phyloP scores from a whole-genome alignment of 257 asterid species.

The Gentiana straminea region DNA sequence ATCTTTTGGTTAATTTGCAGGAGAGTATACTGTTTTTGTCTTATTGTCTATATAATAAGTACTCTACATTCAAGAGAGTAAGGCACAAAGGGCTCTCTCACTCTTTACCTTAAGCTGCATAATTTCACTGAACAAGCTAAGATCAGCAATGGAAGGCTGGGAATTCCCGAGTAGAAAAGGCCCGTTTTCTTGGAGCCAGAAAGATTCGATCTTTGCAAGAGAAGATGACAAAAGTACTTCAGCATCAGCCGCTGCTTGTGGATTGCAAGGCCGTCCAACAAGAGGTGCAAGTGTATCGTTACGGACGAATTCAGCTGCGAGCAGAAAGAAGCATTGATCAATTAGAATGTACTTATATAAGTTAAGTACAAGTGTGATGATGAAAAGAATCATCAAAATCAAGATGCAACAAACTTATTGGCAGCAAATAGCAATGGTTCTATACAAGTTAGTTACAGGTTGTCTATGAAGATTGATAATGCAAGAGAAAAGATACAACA shows the following conservation, averaged over 20 bases:
- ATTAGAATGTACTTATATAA: constrained; percentile 4
- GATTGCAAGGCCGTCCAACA: constrained; percentile 53
- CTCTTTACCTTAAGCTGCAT: constrained; percentile 78
- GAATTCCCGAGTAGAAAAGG: constrained; percentile 61
- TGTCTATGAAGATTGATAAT: background rate
- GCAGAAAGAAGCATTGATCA: constrained; percentile 7
- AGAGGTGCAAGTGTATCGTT: constrained; percentile 51
- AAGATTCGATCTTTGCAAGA: constrained; percentile 47
- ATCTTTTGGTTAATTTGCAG: too few relatives aligned
- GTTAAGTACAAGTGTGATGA: too few relatives aligned
- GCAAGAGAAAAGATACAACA: constrained; percentile 13
- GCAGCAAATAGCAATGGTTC: too few relatives aligned
- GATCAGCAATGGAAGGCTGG: constrained; percentile 88
- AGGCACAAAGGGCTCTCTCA: too few relatives aligned
- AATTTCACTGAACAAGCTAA: constrained; percentile 76
- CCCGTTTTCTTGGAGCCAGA: constrained; percentile 71
- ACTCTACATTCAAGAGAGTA: too few relatives aligned
- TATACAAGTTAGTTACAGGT: background rate
- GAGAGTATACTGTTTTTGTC: too few relatives aligned
- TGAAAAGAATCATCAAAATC: too few relatives aligned
- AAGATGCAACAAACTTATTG: too few relatives aligned
- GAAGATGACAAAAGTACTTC: constrained; percentile 54
- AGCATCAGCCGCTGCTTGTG: constrained; percentile 52
- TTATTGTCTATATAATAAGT: too few relatives aligned
- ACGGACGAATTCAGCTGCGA: constrained; percentile 41